Conservation (phyloP, 495 filamentous ascomycete genomes). For the Hypoxylon perforatum region DNA sequence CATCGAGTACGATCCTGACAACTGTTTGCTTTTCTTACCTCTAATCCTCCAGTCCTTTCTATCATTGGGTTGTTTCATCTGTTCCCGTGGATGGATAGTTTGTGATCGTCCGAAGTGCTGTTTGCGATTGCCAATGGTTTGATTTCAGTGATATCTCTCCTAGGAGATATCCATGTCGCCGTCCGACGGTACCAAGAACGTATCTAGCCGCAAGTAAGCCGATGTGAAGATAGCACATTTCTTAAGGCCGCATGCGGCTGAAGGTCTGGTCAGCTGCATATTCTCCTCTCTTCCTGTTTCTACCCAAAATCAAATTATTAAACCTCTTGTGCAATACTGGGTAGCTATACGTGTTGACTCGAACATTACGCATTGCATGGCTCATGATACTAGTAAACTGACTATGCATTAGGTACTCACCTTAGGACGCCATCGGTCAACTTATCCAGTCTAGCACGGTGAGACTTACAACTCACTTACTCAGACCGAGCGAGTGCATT, state of each 20-base stretch:
- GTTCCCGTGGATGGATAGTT: background rate
- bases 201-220: too few species aligned
- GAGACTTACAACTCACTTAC: background rate
- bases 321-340: too few species aligned
- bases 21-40: slow-evolving; percentile 9
- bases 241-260: too few species aligned
- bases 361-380: too few species aligned
- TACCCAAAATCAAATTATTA: too few species aligned
- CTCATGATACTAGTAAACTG: too few species aligned
- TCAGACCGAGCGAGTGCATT: background rate
- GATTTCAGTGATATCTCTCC: slow-evolving; percentile 5
- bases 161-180: background rate
- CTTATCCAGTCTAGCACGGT: background rate
- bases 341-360: too few species aligned
- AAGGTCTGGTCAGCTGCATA: too few species aligned
- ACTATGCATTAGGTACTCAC: background rate
- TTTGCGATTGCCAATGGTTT: slow-evolving; percentile 3
- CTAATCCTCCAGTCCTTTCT: background rate
- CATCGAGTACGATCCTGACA: slow-evolving; percentile 15
- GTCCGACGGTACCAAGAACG: slow-evolving; percentile 1
- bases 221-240: too few species aligned
- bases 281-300: too few species aligned
- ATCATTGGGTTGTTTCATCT: background rate
- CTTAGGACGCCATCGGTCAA: slow-evolving; percentile 13
- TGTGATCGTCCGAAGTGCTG: background rate